Base-by-base conservation (phyloP, 129 eudicot species). In the Silybum marianum region DNA sequence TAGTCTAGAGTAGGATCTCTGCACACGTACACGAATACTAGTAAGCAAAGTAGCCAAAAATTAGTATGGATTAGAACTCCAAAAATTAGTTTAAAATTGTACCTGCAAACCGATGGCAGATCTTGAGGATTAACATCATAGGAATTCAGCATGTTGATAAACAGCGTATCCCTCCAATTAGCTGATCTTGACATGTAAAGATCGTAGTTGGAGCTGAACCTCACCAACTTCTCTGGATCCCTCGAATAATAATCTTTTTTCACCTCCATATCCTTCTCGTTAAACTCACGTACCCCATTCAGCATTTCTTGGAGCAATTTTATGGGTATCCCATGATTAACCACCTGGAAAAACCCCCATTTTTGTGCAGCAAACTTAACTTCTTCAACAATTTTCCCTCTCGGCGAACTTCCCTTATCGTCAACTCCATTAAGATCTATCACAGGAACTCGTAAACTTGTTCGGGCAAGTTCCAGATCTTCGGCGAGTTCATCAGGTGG, bases 71-170 rank as follows among this genome's bases (percentile, higher is more conserved):
- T 3, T 32, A 32, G 38, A 2, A 32, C 42, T 38, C 42, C 42
- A 38, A 38, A 8, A 38, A 38, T 1, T 38, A 38, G 25, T 46
- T 51, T 0, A 60, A 48, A 23, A 4, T 38, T 12, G 28, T 78
- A 82, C 89, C 89, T 86, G 71, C 86, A 82, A 38, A 68, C 72
- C 2, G 51, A 42, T 4, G 89, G 89, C 26, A 86, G 74, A 18
- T 82, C 74, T 44, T 72, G 71, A 60, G 83, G 80, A 38, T 82
- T 70, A 78, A 26, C 60, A 36, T 42, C 32, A 30, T 78, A 8
- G 0, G 30, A 2, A 28, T 24, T 77, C 13, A 70, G 30, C 69
- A 83, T 24, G 2, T 78, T 32, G 7, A 86, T 28, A 67, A 28
- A 21, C 65, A 87, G 44, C 2, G 84, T 42, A 48, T 84, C 88